Evolutionary conservation across 306 rosid genomes (phyloP).

Genomic region (Benincasa hispida): DNA sequence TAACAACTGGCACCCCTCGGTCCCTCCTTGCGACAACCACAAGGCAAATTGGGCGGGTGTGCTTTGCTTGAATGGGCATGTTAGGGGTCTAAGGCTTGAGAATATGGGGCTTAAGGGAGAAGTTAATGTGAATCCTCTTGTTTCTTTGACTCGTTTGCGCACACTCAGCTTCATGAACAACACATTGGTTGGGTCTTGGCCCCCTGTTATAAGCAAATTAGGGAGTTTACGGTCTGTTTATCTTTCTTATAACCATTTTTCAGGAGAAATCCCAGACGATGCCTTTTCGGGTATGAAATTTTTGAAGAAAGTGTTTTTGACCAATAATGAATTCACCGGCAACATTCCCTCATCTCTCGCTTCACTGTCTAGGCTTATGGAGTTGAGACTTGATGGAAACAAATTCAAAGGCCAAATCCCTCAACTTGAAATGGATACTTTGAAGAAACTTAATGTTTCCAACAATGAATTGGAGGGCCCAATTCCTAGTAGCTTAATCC

Average conservation of each 20-base stretch:
- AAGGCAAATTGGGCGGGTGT: conserved; percentile 51
- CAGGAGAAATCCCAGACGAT: conserved; percentile 54
- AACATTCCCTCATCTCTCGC: conserved; percentile 61
- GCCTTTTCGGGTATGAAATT: conserved; percentile 35
- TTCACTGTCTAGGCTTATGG: conserved; percentile 30
- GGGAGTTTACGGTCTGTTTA: conserved; percentile 34
- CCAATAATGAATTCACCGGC: conserved; percentile 50
- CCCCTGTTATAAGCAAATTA: conserved; percentile 23
- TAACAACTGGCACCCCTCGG: conserved; percentile 36
- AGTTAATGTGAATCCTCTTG: conserved; percentile 29
- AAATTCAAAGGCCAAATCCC: conserved; percentile 71
- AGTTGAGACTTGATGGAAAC: conserved; percentile 52
- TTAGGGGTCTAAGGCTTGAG: conserved; percentile 61
- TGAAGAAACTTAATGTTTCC: conserved; percentile 39
- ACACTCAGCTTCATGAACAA: conserved; percentile 69
- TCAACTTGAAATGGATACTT: conserved; percentile 13
- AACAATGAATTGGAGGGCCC: conserved; percentile 61
- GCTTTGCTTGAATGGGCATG: conserved; percentile 30
- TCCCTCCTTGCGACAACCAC: conserved; percentile 38
- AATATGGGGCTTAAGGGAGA: conserved; percentile 49
- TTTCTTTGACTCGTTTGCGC: conserved; percentile 23
- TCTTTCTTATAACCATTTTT: conserved; percentile 59
- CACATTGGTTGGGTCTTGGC: conserved; percentile 55
- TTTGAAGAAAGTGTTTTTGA: conserved; percentile 38
- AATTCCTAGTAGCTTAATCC: conserved; percentile 39